Base-by-base conservation (phyloP, 805 yeast genomes). In the Saturnispora sekii region DNA sequence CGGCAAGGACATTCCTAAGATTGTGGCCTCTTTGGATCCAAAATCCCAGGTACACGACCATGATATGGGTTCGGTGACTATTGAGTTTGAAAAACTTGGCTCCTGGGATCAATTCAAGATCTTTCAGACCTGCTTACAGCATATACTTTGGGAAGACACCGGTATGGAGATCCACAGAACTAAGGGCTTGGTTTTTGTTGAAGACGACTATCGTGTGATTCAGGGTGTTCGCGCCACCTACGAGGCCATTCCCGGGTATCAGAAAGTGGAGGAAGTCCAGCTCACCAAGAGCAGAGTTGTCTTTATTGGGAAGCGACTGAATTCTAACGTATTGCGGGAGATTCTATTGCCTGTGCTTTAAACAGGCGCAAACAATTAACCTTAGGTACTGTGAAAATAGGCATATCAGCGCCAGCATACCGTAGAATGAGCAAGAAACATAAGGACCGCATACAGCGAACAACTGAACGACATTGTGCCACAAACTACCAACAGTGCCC, bases 151-250 rank as follows among this genome's bases (percentile, higher is more conserved):
- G 97, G 93, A 76, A 54, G 70, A 65, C 47, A 64, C 53, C 16
- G 68, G 69, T 30, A 70, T 76, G 3, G 96, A 87, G 49, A 70
- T 93, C 2, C 96, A 88, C 53, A 66, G 97, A 50, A 66, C 83
- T 2, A 93, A 93, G 59, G 97, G 96, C 1, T 61, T 85, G 9
- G 51, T 88, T 7, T 72, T 79, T 49, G 57, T 61, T 7, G 60
- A 58, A 2, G 56, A 61, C 3, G 62, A 59, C 7, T 77, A 72
- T 17, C 71, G 74, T 51, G 84, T 88, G 7, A 64, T 93, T 10
- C 98, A 93, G 60, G 97, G 95, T 10, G 98, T 93, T 0, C 70
- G 97, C 48, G 93, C 88, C 45, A 87, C 95, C 0, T 93, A 87
- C 62, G 98, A 93, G 50, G 68, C 86, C 3, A 70, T 81, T 4